These are phyloP conservation scores for Botryotinia globosa DNA, from an alignment of 2,329 filamentous ascomycete genomes.

Conservation along the genomic window DNA sequence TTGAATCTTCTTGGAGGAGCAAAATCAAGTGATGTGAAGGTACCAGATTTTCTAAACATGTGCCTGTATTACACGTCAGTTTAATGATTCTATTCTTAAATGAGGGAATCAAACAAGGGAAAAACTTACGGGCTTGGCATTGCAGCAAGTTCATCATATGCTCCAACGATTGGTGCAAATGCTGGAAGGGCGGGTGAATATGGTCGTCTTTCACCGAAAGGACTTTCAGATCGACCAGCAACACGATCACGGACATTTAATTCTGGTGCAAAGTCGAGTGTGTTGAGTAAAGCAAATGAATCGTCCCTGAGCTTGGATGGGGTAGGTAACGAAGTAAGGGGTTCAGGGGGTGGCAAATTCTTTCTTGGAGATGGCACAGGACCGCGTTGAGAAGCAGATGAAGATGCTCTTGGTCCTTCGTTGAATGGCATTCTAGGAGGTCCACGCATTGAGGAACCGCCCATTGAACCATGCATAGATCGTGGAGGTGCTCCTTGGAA, in stretches of 20 bases:
- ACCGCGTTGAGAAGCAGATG: conserved; percentile 53
- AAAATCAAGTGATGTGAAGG: conserved; percentile 78
- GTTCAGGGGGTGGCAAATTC: conserved; percentile 67
- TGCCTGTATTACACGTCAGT: conserved; percentile 51
- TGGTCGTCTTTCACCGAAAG: conserved; percentile 61
- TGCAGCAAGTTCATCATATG: conserved; percentile 80
- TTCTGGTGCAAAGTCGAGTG: conserved; percentile 86
- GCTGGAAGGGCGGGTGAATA: conserved; percentile 72
- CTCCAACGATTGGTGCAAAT: conserved; percentile 74
- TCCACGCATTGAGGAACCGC: conserved; percentile 40
- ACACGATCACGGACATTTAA: conserved; percentile 62
- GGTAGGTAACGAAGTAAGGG: conserved; percentile 75
- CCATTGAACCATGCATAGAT: conserved; percentile 48
- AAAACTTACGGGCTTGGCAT: conserved; percentile 86
- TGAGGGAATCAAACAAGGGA: neutral
- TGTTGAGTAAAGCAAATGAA: conserved; percentile 62
- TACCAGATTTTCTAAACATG: conserved; percentile 70
- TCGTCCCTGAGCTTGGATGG: conserved; percentile 84
- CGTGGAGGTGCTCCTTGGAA: conserved; percentile 41
- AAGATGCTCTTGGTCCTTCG: conserved; percentile 58
- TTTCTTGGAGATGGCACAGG: conserved; percentile 45
- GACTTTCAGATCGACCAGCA: conserved; percentile 65
- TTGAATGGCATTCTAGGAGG: conserved; percentile 42
- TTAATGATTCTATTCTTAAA: neutral
- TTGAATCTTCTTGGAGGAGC: conserved; percentile 74